Base-by-base conservation (phyloP, 129 eudicot species). In the Rutidosis leptorrhynchoides region DNA sequence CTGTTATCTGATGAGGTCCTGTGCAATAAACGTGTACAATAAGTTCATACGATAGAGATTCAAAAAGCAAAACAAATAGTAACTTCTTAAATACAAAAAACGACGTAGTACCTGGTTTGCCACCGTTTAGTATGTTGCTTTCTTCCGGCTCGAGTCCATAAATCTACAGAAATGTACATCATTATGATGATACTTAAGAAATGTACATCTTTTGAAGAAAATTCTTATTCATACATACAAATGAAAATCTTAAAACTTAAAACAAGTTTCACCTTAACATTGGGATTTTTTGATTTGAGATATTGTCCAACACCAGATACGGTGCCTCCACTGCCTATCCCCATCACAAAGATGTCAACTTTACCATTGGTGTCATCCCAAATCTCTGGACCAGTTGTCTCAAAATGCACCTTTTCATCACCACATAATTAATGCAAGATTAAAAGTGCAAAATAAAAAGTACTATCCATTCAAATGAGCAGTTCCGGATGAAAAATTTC, bases 281-380 rank as follows among this genome's bases (percentile, higher is more conserved):
- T 40, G 3, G 99, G 99, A 74, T 94, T 94, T 67, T 89, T 86
- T 15, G 97, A 89, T 69, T 94, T 94, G 32, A 93, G 87, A 77
- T 94, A 94, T 16, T 80, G 90, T 72, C 99, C 99, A 58, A 89
- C 97, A 4, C 99, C 99, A 10, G 99, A 72, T n/a, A 94, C 99
- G 2, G 99, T 94, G 67, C 99, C 99, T 68, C 99, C 99, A 32
- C 99, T 94, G 27, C 99, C 99, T 14, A 94, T 94, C 46, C 99
- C 99, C 99, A 93, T 93, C 21, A 93, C 81, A 63, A 93, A 93
- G 43, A 93, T 93, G 74, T 93, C 99, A 12, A 93, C 96, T 65
- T 93, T 81, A 54, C 99, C 96, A 1, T 82, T 70, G 3, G 99
- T 88, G 27, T 93, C 99, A 43, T 93, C 96, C 99, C 99, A 93